Evolutionary conservation across 2,329 filamentous ascomycete species (phyloP), one percentile per base, ranked within the genome.

Genomic region (Fusarium nisikadoi): DNA sequence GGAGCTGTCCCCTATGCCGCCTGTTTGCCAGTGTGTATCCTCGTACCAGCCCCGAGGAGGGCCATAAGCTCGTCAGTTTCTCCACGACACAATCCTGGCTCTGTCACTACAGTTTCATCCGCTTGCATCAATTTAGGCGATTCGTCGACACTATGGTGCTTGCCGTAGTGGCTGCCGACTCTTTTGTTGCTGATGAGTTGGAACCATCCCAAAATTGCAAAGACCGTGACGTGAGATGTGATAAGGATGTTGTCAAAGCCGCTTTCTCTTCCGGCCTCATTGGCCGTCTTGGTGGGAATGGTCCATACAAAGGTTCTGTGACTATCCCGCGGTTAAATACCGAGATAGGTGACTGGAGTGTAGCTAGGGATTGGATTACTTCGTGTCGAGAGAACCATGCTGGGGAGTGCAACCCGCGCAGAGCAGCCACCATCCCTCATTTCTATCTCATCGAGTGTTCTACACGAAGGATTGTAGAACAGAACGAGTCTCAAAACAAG

Each of bases 401-500:
- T 14, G 5, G 39, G 6, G 39, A n/a, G 8, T 41, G 39, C 20
- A 41, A 41, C 20, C 39, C 39, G 20, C 39, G 39, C 0, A 16
- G 5, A 41, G 3, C 20, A 41, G 39, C 13, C 4, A 4, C 5
- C 3, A 13, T 41, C 13, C 39, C 39, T 0, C 20, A 41, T 41
- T 41, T 41, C 20, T n/a, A 14, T n/a, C 13, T n/a, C 0, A 41
- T 41, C 4, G 20, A 41, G 2, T 41, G 39, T 2, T 41, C 39
- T 6, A 16, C 4, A n/a, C 13, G 39, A 16, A 1, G 6, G n/a
- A 17, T 42, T 17, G 5, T 42, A 17, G n/a, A 42, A 4, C n/a
- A 17, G 6, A 42, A 42, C 5, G 1, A 41, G 8, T n/a, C 13
- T n/a, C 7, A 41, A 39, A 9, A 0, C 6, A 3, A 3, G 2